Base-by-base conservation (phyloP, 2,329 filamentous ascomycete species). In the Calonectria leucothoes region DNA sequence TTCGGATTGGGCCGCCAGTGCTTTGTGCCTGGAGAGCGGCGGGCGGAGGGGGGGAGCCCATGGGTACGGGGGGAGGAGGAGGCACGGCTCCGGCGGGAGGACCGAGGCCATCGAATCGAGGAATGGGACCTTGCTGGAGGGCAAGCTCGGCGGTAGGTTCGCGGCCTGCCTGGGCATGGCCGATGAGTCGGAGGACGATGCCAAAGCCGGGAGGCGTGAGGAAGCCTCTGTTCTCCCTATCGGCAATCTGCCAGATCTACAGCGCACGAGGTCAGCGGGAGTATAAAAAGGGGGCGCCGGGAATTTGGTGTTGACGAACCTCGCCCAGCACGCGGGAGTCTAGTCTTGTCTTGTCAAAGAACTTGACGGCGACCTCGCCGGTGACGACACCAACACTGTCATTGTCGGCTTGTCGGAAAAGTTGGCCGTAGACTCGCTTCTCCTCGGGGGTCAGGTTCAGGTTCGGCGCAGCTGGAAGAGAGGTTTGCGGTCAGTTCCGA, bases 241-340 rank as follows among this genome's bases (percentile, higher is more conserved):
- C 97, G 79, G 97, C 96, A 84, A 99, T 97, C 87, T 98, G 96
- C 97, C 97, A 99, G 89, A 99, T 98, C 94, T 98, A 85, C 75
- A 68, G 29, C 49, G 45, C 73, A 59, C 67, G 66, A 17, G 23
- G 64, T 71, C 61, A 73, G 52, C 55, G 37, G 57, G 35, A 52
- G 61, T 39, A 12, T 31, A n/a, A 33, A 25, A 51, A 23, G 52
- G 55, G 39, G 25, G 12, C 49, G 31, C 33, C 17, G 23, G 6
- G 48, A 49, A 37, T 31, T 31, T 27, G 57, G 57, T 25, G 33
- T 59, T 25, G 48, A 88, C 91, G 79, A 86, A 96, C 94, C 91
- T 98, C 93, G 85, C 96, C 97, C 73, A 99, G 89, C 63, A 97
- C 90, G 75, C 94, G 92, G 68, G 96, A 95, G 74, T 96, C 92